Conservation (phyloP, 2,329 filamentous ascomycete genomes). For the Emergomyces pasteurianus region DNA sequence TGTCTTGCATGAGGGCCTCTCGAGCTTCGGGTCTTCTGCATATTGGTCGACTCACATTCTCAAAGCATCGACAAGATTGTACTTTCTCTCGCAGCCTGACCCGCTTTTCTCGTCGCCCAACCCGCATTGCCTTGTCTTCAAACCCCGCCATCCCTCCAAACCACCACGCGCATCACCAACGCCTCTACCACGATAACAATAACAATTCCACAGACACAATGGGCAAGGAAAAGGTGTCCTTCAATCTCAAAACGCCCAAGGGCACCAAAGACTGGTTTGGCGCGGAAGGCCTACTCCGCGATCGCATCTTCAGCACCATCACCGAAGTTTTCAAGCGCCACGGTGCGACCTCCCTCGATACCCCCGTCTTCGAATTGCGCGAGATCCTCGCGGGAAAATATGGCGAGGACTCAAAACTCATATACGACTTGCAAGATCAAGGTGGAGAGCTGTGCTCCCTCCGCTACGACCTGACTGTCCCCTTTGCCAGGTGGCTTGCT, state of each 20-base stretch:
- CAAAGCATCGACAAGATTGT: conserved; percentile 10
- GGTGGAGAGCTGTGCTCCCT: conserved; percentile 76
- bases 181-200: conserved; percentile 1
- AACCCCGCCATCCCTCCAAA: conserved; percentile 3
- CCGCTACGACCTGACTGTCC: conserved; percentile 78
- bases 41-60: conserved; percentile 21
- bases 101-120: conserved; percentile 15
- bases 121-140: conserved; percentile 7
- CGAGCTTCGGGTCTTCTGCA: conserved; percentile 13
- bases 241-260: conserved; percentile 78
- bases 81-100: conserved; percentile 7
- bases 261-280: conserved; percentile 81
- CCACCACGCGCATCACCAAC: not conserved
- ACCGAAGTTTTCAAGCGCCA: conserved; percentile 72
- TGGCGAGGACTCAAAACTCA: conserved; percentile 84
- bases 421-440: conserved; percentile 80
- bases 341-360: conserved; percentile 68
- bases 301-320: conserved; percentile 67
- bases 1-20: conserved; percentile 22
- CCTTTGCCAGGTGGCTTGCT: conserved; percentile 83
- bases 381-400: conserved; percentile 84
- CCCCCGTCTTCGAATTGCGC: conserved; percentile 72
- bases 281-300: conserved; percentile 65
- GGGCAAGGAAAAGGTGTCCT: conserved; percentile 33
- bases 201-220: conserved; percentile 1